Base-by-base conservation (phyloP, 2,329 filamentous ascomycete genomes). In the Raffaelea deltoideospora region DNA sequence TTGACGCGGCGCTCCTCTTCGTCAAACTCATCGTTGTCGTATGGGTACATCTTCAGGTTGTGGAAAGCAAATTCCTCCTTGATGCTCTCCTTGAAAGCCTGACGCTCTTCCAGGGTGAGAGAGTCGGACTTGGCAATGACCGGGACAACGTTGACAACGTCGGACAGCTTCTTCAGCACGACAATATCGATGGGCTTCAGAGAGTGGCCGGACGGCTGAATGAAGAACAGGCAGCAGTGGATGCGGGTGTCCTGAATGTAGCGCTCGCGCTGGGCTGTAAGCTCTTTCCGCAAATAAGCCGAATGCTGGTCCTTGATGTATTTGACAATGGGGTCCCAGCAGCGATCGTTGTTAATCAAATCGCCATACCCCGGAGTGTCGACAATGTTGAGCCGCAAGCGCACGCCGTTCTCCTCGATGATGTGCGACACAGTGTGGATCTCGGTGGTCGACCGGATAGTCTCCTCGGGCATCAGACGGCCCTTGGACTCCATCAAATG, bases 261-360 rank as follows among this genome's bases (percentile, higher is more conserved):
- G 54, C 90, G 81, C 66, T 98, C 90, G 64, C 90, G 84, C 72
- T 98, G 90, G 49, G 90, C 90, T 38, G 90, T 96, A 55, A 98
- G 85, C 64, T 98, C 90, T 74, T 98, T 98, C 63, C 90, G 84
- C 51, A 98, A 77, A 68, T 96, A 98, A 53, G 90, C 88, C 37
- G 86, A 95, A 72, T 98, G 90, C 70, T 98, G 90, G 64, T 98
- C 90, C 74, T 98, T 98, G 74, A 98, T 98, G 67, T 98, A 98
- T 72, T 98, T 98, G 72, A 98, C 88, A 59, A 98, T 98, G 45
- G 90, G 90, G 58, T 98, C 90, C 90, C 90, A 98, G 78, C 90
- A 98, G 72, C 90, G 82, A 67, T 98, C 90, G 63, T 98, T 98
- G 76, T 98, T 98, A 63, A 98, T 90, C 56, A 95, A 76, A 55